A percentile compares a stretch with the other conserved stretches of the same genome.
Conservation (phyloP, 345 rosid species). For the Erodium maritimum region DNA sequence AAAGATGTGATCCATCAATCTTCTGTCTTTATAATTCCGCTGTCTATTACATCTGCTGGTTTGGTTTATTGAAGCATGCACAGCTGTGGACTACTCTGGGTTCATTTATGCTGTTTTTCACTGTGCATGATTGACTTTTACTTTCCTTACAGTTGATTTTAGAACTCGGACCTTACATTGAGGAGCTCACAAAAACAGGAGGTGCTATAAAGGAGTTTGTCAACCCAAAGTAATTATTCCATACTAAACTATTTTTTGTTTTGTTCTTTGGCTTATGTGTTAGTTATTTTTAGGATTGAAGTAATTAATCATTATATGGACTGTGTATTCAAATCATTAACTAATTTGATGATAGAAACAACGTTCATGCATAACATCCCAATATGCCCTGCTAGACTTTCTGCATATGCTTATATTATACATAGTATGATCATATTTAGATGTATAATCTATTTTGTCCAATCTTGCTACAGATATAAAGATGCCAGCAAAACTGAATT, state of each 20-base stretch:
- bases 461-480: conserved; percentile 53
- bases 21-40: neutral
- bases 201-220: conserved; percentile 96
- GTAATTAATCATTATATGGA: too few species aligned
- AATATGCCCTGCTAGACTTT: too few species aligned
- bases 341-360: too few species aligned
- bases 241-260: conserved; percentile 3
- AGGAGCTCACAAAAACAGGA: conserved; percentile 81
- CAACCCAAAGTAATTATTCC: conserved; percentile 71
- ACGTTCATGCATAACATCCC: too few species aligned
- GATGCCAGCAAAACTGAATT: conserved; percentile 82
- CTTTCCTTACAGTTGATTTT: conserved; percentile 53
- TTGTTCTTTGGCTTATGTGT: neutral
- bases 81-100: neutral
- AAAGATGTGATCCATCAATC: neutral
- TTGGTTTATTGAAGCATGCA: too few species aligned
- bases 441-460: conserved; percentile 1
- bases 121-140: neutral
- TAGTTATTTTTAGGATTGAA: neutral
- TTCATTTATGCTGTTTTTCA: neutral
- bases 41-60: too few species aligned
- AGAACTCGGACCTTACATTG: conserved; percentile 69
- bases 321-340: too few species aligned
- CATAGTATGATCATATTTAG: too few species aligned
- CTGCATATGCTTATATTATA: too few species aligned